These are phyloP conservation scores for Trametes cingulata DNA, from an alignment of 768 basidiomycete species.

Conservation along the genomic window DNA sequence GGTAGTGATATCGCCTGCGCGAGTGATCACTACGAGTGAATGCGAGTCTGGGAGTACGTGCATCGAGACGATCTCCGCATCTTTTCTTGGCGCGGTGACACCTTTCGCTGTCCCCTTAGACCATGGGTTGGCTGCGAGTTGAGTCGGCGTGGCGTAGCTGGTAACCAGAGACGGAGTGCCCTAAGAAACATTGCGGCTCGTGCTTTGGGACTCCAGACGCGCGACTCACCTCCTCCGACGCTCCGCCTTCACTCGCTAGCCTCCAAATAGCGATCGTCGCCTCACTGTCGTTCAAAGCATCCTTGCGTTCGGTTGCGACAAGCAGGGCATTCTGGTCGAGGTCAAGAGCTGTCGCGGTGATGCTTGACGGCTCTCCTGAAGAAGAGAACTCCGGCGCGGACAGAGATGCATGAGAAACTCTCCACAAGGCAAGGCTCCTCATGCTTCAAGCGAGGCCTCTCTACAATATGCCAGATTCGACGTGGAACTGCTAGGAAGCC, in stretches of 20 bases:
- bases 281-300: conserved; percentile 46
- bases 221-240: conserved; percentile 12
- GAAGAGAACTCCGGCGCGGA: conserved; percentile 7
- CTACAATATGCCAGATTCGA: too few relatives aligned
- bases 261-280: conserved; percentile 54
- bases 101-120: conserved; percentile 3
- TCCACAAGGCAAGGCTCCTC: conserved; percentile 19
- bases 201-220: too few relatives aligned
- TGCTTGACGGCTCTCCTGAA: not conserved
- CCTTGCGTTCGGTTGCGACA: conserved; percentile 52
- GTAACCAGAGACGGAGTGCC: conserved; percentile 18
- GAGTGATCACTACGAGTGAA: conserved; percentile 63
- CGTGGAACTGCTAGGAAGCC: too few relatives aligned
- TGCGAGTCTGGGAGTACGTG: conserved; percentile 73
- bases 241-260: conserved; percentile 13
- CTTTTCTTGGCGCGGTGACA: not conserved
- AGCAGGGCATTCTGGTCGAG: conserved; percentile 63
- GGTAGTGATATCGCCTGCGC: conserved; percentile 82
- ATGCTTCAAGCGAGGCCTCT: not conserved
- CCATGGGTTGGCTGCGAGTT: conserved; percentile 27
- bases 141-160: conserved; percentile 17
- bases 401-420: not conserved
- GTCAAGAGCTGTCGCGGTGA: conserved; percentile 48
- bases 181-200: conserved; percentile 10
- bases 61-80: conserved; percentile 58